Conservation (phyloP, 176 grass and related monocot genomes). For the Themeda triandra region DNA sequence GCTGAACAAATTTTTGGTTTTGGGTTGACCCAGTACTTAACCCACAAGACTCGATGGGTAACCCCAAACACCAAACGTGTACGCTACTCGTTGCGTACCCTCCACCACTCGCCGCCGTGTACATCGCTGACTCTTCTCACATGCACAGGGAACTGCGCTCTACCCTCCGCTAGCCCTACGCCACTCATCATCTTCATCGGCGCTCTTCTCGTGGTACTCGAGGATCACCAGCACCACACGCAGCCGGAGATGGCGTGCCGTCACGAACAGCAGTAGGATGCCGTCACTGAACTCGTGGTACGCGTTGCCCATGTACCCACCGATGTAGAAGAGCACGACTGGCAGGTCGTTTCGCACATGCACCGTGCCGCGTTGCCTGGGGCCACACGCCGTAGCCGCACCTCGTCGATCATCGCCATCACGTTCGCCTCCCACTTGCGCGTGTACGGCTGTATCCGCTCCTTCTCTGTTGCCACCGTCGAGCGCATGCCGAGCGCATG, state of each 20-base stretch:
- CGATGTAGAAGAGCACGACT: conserved; percentile 76
- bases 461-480: conserved; percentile 3
- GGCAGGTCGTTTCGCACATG: conserved; percentile 63
- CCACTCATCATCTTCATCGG: no score
- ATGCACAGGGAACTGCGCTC: no score
- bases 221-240: conserved; percentile 69
- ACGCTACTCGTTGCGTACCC: no score
- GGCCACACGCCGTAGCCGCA: conserved; percentile 36
- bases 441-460: conserved; percentile 74
- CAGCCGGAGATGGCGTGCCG: conserved; percentile 46
- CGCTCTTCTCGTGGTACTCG: conserved; percentile 50
- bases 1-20: no score
- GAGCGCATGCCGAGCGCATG: conserved; percentile 55
- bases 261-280: conserved; percentile 85
- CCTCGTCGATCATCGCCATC: conserved; percentile 75
- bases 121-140: no score
- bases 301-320: conserved; percentile 89
- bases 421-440: conserved; percentile 78
- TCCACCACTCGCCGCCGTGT: no score
- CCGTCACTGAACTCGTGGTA: conserved; percentile 98
- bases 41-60: no score
- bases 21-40: no score
- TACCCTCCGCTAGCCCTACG: no score
- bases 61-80: no score
- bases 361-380: conserved; percentile 36